Conservation (phyloP, 176 grass and related monocot genomes). For the Triticum turgidum region DNA sequence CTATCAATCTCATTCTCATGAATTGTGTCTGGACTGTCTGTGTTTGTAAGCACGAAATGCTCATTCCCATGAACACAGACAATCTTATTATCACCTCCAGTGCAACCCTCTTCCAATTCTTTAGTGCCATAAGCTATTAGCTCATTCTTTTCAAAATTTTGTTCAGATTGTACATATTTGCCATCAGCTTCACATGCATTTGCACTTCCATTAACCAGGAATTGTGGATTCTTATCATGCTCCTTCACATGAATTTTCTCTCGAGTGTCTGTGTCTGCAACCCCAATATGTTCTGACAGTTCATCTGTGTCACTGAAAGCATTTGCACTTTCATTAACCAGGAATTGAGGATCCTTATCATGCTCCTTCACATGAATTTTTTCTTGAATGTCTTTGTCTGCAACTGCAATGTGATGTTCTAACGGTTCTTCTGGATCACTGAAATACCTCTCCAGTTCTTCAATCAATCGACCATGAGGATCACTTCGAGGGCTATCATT, state of each 20-base stretch:
- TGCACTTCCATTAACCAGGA: constrained; percentile 30
- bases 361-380: constrained; percentile 3
- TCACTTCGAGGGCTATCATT: constrained; percentile 30
- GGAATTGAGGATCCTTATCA: constrained; percentile 26
- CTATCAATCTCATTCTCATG: constrained; percentile 8
- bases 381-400: background rate
- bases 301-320: constrained; percentile 46
- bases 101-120: constrained; percentile 38
- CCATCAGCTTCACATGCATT: constrained; percentile 53
- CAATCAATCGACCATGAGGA: constrained; percentile 54
- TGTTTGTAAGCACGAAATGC: background rate
- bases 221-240: constrained; percentile 24
- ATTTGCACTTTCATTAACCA: constrained; percentile 32
- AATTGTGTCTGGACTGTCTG: background rate
- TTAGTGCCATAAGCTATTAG: background rate
- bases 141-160: constrained; percentile 37
- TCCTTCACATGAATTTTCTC: constrained; percentile 10
- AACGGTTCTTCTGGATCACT: constrained; percentile 37
- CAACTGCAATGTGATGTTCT: background rate
- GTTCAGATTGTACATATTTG: constrained; percentile 37
- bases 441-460: constrained; percentile 60
- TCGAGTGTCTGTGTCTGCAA: background rate
- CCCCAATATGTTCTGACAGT: constrained; percentile 4
- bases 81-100: background rate
- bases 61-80: background rate